phyloP scores from a whole-genome alignment of 257 asterid genomes.

The Leonotis leonurus region DNA sequence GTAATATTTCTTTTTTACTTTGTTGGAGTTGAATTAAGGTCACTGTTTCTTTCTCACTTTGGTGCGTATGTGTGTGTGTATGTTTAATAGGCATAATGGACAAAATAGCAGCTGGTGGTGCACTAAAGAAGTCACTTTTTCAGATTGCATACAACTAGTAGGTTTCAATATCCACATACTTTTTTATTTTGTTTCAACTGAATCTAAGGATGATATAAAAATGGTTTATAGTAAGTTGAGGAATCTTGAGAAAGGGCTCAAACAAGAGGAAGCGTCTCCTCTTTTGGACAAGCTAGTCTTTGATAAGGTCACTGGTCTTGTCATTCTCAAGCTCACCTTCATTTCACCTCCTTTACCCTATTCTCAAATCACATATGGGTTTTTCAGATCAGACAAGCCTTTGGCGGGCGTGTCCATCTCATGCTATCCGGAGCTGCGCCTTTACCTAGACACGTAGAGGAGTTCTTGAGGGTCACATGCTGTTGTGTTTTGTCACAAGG shows the following conservation, averaged over 20 bases:
- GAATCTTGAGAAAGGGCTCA: conserved; percentile 75
- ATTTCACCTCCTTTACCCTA: background rate
- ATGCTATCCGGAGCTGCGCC: conserved; percentile 96
- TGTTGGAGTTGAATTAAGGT: background rate
- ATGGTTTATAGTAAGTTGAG: conserved; percentile 53
- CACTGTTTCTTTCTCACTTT: no score
- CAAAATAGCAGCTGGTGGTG: conserved; percentile 69
- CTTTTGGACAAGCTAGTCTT: conserved; percentile 71
- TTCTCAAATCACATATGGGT: background rate
- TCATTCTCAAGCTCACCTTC: background rate
- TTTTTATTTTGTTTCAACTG: background rate
- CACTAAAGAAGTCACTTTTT: conserved; percentile 58
- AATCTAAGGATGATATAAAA: background rate
- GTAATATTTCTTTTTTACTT: conserved; percentile 22
- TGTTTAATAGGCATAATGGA: conserved; percentile 55
- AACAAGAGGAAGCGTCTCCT: conserved; percentile 86
- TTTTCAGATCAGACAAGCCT: conserved; percentile 70
- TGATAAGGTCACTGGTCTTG: conserved; percentile 46
- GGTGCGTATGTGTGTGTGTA: no score
- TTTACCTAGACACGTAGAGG: conserved; percentile 75
- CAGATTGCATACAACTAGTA: conserved; percentile 80
- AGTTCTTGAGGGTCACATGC: conserved; percentile 84
- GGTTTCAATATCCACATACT: background rate
- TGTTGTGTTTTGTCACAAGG: conserved; percentile 80
- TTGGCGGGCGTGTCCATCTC: conserved; percentile 91